Base-by-base conservation (phyloP, 306 rosid genomes). In the Prunus persica region DNA sequence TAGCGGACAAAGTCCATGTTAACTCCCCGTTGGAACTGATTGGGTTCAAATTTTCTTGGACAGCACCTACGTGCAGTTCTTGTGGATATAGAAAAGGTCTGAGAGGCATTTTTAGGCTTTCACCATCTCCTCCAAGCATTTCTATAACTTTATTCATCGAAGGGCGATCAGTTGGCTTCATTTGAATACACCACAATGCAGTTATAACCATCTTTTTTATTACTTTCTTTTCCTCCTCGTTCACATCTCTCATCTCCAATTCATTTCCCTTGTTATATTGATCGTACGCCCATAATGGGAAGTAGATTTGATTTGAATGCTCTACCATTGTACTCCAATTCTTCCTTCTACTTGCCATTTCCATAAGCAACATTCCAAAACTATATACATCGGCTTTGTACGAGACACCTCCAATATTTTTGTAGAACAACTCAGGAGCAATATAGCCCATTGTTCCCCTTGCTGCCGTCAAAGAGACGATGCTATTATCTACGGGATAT, bases 331-430 rank as follows among this genome's bases (percentile, higher is more conserved):
- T 8, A 5, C 18, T 16, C 0, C 5, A 73, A 60, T 73, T 73
- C 19, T 60, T 73, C 28, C 47, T 4, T 8, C 54, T 18, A 1
- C 77, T 60, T 1, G 77, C 30, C 75, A 71, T 71, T 71, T 71
- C 50, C 32, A 71, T 71, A n/a, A 71, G 54, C 49, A 71, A 54
- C 75, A 71, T 71, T 19, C 64, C 50, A 6, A 71, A 71, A 12
- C 50, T 71, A 71, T 71, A 71, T 20, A 71, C 64, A 71, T 71
- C 75, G 1, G 64, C 64, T 32, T 51, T 70, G 63, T 69, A 16
- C 28, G 74, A 69, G 11, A 69, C 61, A 9, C 74, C 62, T 69
- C 75, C 75, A 71, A 71, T 52, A 8, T 71, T 71, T 32, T 71
- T 71, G 64, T 71, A 52, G 75, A 71, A 54, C 11, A 71, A 52